Evolutionary conservation across 2,329 filamentous ascomycete species (phyloP).

Genomic region (Trichoderma oligosporum): DNA sequence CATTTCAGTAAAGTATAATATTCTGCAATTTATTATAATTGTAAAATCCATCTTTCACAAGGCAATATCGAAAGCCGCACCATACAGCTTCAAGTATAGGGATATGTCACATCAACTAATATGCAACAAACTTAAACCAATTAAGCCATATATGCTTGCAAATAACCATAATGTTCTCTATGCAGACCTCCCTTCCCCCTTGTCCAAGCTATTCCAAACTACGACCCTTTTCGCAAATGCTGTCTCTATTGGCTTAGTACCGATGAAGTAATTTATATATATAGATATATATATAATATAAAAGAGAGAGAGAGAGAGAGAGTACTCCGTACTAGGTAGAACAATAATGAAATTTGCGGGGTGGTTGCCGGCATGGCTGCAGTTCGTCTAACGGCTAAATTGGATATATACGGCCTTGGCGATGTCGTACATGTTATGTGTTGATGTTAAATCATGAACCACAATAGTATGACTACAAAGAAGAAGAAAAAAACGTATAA

Average conservation of each 20-base stretch:
- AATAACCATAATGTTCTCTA: conserved; percentile 10
- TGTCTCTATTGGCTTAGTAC: conserved; percentile 2
- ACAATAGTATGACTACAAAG: neutral
- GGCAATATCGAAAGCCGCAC: no score
- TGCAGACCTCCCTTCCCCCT: neutral
- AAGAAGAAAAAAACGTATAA: no score
- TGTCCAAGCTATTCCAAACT: neutral
- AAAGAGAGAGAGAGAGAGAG: no score
- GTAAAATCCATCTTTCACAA: no score
- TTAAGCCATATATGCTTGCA: conserved; percentile 1
- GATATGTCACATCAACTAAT: no score
- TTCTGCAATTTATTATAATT: no score
- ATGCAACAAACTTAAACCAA: no score
- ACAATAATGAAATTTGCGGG: no score
- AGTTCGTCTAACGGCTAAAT: conserved; percentile 13
- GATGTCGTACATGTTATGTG: neutral
- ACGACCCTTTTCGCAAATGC: neutral
- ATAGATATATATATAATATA: no score
- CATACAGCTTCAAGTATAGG: no score
- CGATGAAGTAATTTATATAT: conserved; percentile 10
- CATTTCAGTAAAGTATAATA: no score
- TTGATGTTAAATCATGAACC: neutral
- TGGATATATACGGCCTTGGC: neutral
- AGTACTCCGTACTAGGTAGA: no score
- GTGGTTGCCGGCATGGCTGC: neutral